phyloP scores from a whole-genome alignment of 441 rosid species.

The Arabidopsis lyrata region DNA sequence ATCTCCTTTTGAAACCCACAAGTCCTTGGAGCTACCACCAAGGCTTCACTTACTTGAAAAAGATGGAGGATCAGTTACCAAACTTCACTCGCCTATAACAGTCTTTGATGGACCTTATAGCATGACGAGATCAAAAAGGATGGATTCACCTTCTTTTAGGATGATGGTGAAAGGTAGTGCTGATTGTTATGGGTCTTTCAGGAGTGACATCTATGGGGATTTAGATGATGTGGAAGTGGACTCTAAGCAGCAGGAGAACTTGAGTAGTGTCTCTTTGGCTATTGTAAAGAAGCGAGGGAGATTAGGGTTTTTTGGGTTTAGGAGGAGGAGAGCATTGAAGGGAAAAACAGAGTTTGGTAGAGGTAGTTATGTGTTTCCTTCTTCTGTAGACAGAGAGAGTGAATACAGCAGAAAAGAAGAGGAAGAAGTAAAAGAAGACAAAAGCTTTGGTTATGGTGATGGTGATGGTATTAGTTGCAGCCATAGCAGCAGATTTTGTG shows the following conservation, averaged over 20 bases:
- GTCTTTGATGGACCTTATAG: slow-evolving; percentile 50
- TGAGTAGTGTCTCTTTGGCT: slow-evolving; percentile 36
- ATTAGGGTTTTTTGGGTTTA: slow-evolving; percentile 58
- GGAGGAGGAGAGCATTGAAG: slow-evolving; percentile 50
- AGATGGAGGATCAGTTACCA: slow-evolving; percentile 48
- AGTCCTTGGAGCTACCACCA: slow-evolving; percentile 73
- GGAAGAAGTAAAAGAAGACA: slow-evolving; percentile 27
- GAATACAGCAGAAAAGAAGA: slow-evolving; percentile 27
- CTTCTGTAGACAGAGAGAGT: slow-evolving; percentile 56
- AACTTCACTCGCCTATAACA: slow-evolving; percentile 57
- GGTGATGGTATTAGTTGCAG: slow-evolving; percentile 34
- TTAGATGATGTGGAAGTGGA: slow-evolving; percentile 39
- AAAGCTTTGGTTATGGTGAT: slow-evolving; percentile 29
- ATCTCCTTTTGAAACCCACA: slow-evolving; percentile 37
- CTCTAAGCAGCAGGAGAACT: slow-evolving; percentile 10
- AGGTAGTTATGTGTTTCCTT: slow-evolving; percentile 69
- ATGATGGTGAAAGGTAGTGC: slow-evolving; percentile 39
- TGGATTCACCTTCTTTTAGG: slow-evolving; percentile 47
- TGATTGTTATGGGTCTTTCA: slow-evolving; percentile 49
- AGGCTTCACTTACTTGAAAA: slow-evolving; percentile 52
- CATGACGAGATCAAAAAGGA: slow-evolving; percentile 44
- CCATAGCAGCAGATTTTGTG: slow-evolving; percentile 44
- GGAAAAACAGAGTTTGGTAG: slow-evolving; percentile 57
- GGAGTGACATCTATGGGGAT: slow-evolving; percentile 42
- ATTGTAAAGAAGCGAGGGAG: slow-evolving; percentile 46